phyloP scores from a whole-genome alignment of 352 stramenopile species.

The Phytophthora capsici region DNA sequence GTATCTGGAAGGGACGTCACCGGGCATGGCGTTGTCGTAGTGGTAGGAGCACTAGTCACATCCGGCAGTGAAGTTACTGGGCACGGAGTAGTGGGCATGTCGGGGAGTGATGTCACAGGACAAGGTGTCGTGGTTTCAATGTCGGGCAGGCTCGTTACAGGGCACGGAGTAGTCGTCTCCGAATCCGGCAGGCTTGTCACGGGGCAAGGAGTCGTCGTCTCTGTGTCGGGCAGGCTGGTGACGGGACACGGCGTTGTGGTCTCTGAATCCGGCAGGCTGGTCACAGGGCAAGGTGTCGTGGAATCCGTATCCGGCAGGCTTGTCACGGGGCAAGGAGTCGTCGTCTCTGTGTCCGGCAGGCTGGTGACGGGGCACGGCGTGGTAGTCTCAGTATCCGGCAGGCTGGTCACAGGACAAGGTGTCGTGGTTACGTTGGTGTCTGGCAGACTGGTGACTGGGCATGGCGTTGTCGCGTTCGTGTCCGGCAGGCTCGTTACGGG shows the following conservation, averaged over 20 bases:
- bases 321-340: constrained; percentile 23
- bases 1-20: no score
- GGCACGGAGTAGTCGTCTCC: constrained; percentile 6
- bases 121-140: constrained; percentile 12
- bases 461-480: constrained; percentile 14
- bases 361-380: constrained; percentile 20
- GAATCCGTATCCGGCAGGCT: constrained; percentile 8
- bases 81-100: constrained; percentile 1
- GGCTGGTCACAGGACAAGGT: constrained; percentile 13
- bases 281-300: constrained; percentile 19
- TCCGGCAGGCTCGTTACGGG: constrained; percentile 21
- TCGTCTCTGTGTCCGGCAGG: constrained; percentile 2
- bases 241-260: constrained; percentile 14
- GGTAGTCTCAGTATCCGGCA: constrained; percentile 1
- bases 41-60: no score
- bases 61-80: background rate
- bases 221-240: constrained; percentile 9
- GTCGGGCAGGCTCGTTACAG: constrained; percentile 20
- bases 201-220: constrained; percentile 9
- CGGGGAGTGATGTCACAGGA: background rate
- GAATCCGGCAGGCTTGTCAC: constrained; percentile 17
- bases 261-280: background rate
- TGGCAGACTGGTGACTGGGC: constrained; percentile 16
- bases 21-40: no score
- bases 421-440: constrained; percentile 13